phyloP scores from a whole-genome alignment of 2,329 filamentous ascomycete species.

The Podosphaera leucotricha region DNA sequence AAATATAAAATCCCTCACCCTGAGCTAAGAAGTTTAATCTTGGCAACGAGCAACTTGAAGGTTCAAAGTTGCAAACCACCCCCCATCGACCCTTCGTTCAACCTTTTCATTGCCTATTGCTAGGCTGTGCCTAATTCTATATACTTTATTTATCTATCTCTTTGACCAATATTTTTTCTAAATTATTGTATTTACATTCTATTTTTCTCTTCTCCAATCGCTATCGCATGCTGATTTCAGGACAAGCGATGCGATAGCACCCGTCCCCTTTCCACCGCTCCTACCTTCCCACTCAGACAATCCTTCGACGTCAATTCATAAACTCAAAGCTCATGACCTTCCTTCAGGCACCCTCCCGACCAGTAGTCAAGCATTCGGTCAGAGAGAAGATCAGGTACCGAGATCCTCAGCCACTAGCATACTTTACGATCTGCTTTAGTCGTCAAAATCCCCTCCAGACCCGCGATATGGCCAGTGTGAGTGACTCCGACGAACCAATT shows the following conservation, averaged over 20 bases:
- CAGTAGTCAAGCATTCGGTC: background rate
- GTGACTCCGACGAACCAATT: conserved; percentile 7
- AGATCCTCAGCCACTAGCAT: background rate
- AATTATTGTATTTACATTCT: too few species aligned
- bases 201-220: too few species aligned
- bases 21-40: too few species aligned
- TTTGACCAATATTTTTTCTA: too few species aligned
- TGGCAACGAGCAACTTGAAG: too few species aligned
- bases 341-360: background rate
- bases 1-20: too few species aligned
- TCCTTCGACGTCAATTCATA: background rate
- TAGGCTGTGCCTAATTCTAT: too few species aligned
- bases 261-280: background rate
- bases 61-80: too few species aligned
- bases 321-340: background rate
- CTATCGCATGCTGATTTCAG: too few species aligned
- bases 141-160: too few species aligned
- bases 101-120: too few species aligned
- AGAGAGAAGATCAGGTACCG: background rate
- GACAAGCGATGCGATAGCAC: background rate
- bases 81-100: too few species aligned
- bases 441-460: background rate
- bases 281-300: background rate
- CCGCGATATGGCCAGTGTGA: conserved; percentile 12
- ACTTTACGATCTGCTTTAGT: background rate